These are phyloP conservation scores for Exsudoporus frostii DNA, from an alignment of 768 basidiomycete genomes.

Conservation along the genomic window DNA sequence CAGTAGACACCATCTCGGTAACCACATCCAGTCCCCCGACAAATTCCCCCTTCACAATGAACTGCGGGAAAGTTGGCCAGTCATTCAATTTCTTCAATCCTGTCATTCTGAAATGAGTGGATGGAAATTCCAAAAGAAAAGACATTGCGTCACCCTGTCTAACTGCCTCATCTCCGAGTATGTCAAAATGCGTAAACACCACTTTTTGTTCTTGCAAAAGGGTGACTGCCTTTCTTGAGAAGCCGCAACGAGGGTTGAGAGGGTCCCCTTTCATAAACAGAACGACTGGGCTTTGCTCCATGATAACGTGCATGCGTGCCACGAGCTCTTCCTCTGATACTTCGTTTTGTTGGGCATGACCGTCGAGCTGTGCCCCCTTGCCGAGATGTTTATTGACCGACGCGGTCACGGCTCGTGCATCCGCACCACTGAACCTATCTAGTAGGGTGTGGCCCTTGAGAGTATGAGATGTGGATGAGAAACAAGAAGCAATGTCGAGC, in stretches of 20 bases:
- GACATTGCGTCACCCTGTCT: conserved; percentile 57
- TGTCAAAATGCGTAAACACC: conserved; percentile 77
- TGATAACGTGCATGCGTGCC: conserved; percentile 60
- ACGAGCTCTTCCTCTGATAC: conserved; percentile 69
- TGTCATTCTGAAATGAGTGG: conserved; percentile 22
- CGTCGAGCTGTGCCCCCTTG: conserved; percentile 10
- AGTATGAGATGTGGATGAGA: not conserved
- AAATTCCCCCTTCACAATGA: conserved; percentile 86
- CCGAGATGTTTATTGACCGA: conserved; percentile 58
- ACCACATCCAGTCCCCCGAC: conserved; percentile 95
- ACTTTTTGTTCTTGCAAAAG: conserved; percentile 64
- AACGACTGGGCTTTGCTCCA: conserved; percentile 77
- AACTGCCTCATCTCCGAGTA: conserved; percentile 76
- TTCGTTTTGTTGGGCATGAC: conserved; percentile 28
- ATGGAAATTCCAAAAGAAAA: not conserved
- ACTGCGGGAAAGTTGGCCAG: conserved; percentile 88
- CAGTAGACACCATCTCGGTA: conserved; percentile 79
- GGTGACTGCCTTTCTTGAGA: conserved; percentile 71
- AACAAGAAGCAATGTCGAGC: not conserved
- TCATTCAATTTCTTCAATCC: conserved; percentile 77
- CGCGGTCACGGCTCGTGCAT: conserved; percentile 60
- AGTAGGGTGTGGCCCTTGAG: conserved; percentile 85
- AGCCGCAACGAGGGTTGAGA: conserved; percentile 76
- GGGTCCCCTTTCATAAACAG: conserved; percentile 92
- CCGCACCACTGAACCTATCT: conserved; percentile 73